A percentile compares a stretch with the other conserved stretches of the same genome.
Conservation (phyloP, 306 rosid genomes). For the Vigna nakashimae region DNA sequence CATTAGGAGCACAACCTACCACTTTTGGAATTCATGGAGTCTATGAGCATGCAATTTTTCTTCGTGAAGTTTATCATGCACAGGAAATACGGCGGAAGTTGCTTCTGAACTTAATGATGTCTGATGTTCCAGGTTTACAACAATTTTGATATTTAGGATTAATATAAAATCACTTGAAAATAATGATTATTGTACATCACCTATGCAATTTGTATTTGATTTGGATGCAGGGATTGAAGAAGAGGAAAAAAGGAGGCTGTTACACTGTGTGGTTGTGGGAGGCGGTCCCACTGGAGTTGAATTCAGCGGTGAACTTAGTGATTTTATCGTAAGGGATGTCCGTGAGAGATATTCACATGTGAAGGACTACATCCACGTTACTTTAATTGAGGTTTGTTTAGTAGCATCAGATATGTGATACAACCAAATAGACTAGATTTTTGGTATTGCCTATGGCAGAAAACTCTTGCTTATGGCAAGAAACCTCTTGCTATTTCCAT, state of each 20-base stretch:
- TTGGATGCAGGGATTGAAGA: constrained; percentile 70
- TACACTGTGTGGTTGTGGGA: constrained; percentile 97
- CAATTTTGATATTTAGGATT: constrained; percentile 18
- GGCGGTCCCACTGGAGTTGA: constrained; percentile 99
- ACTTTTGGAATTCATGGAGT: constrained; percentile 96
- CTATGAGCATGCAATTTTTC: constrained; percentile 83
- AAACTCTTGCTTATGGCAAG: not conserved
- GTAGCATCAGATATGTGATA: constrained; percentile 29
- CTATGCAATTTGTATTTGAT: constrained; percentile 36
- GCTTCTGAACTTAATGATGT: constrained; percentile 88
- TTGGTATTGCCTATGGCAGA: not conserved
- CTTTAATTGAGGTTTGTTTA: constrained; percentile 86
- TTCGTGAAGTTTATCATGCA: constrained; percentile 94
- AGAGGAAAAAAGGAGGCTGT: constrained; percentile 80
- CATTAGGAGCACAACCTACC: constrained; percentile 79
- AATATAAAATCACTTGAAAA: constrained; percentile 32
- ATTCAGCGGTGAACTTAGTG: constrained; percentile 98
- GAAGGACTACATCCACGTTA: constrained; percentile 85
- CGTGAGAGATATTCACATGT: constrained; percentile 87
- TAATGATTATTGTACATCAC: constrained; percentile 8
- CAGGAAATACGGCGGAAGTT: constrained; percentile 97
- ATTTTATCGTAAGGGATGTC: constrained; percentile 87
- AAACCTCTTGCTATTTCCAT: constrained; percentile 11
- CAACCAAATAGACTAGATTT: constrained; percentile 14
- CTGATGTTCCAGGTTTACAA: constrained; percentile 85